Conservation (phyloP, 1,284 basidiomycete species). For the Kwoniella shivajii region DNA sequence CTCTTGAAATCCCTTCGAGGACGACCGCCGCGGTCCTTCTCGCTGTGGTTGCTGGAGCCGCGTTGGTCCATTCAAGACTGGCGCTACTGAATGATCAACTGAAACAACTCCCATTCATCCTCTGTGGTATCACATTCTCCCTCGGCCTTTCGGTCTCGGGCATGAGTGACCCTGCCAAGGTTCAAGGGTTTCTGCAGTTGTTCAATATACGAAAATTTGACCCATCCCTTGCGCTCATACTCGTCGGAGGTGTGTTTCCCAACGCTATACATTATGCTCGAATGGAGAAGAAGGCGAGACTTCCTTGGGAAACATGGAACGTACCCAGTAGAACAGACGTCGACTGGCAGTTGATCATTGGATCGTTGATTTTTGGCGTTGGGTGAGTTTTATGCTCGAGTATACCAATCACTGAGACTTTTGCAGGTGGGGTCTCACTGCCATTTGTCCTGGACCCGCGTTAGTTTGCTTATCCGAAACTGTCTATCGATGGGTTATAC, state of each 20-base stretch:
- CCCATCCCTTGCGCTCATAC: constrained; percentile 56
- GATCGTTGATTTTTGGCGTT: constrained; percentile 64
- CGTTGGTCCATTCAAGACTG: constrained; percentile 1
- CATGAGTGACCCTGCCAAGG: constrained; percentile 61
- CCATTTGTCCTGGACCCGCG: background rate
- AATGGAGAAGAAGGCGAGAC: constrained; percentile 6
- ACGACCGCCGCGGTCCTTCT: background rate
- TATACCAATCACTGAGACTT: constrained; percentile 40
- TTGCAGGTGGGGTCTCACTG: constrained; percentile 4
- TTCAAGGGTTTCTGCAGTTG: constrained; percentile 62
- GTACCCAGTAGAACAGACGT: constrained; percentile 52
- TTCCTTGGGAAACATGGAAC: constrained; percentile 40
- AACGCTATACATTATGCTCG: constrained; percentile 51
- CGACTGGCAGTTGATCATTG: constrained; percentile 60
- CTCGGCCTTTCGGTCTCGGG: constrained; percentile 63
- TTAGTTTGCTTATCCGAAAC: too few relatives aligned
- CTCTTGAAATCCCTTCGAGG: background rate
- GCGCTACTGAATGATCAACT: too few relatives aligned
- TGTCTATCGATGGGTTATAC: too few relatives aligned
- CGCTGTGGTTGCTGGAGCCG: background rate
- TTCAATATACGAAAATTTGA: constrained; percentile 47
- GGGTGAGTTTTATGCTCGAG: constrained; percentile 69
- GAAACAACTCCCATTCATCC: constrained; percentile 42
- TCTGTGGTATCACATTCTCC: constrained; percentile 61
- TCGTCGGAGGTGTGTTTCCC: constrained; percentile 56